Evolutionary conservation across 2,329 filamentous ascomycete species (phyloP).

Genomic region (Penicillium vulpinum): DNA sequence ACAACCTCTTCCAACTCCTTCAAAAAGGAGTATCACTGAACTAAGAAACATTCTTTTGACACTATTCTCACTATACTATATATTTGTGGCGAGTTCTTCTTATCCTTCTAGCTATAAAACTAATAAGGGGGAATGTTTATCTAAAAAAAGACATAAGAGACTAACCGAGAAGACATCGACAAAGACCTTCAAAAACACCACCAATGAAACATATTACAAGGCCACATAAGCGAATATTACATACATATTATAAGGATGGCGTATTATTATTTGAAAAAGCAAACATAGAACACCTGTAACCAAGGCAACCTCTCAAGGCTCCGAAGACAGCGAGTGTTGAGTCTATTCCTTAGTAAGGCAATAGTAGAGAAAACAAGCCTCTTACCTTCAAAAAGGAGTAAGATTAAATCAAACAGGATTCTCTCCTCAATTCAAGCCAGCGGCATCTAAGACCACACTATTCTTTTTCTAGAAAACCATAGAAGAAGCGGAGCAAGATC

Average conservation of each 20-base stretch:
- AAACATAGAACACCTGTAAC: not conserved
- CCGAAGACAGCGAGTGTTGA: too few species aligned
- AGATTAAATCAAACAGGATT: not conserved
- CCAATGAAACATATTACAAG: not conserved
- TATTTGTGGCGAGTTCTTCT: not conserved
- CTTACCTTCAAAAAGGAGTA: not conserved
- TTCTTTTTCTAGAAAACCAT: slow-evolving; percentile 3
- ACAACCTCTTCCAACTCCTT: not conserved
- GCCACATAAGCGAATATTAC: not conserved
- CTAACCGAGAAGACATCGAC: not conserved
- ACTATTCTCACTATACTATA: not conserved
- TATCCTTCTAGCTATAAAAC: not conserved
- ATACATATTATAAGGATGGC: too few species aligned
- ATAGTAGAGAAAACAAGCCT: not conserved
- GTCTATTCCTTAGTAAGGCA: not conserved
- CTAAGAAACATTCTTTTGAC: not conserved
- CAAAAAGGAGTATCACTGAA: not conserved
- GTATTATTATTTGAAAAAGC: not conserved
- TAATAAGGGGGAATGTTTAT: not conserved
- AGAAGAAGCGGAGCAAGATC: slow-evolving; percentile 3
- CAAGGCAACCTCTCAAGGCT: too few species aligned
- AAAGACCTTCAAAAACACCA: not conserved
- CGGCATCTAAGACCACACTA: not conserved
- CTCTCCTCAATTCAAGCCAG: not conserved
- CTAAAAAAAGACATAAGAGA: not conserved